These are phyloP conservation scores for Starmerella khaoyaiensis DNA, from an alignment of 805 yeast genomes.

Conservation along the genomic window DNA sequence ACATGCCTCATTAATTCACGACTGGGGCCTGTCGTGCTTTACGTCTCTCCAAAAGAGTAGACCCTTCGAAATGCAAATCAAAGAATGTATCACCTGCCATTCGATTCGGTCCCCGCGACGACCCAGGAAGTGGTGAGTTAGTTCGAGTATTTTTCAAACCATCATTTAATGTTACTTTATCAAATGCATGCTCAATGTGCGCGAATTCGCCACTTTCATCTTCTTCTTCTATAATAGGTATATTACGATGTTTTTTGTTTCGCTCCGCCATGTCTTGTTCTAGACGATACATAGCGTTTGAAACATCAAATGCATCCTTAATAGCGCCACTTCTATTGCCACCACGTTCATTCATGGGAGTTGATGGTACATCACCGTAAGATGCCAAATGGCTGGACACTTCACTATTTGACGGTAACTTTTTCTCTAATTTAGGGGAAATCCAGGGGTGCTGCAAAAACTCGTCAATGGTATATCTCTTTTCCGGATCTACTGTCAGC, in stretches of 20 bases:
- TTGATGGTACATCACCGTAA: conserved; percentile 8
- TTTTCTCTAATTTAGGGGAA: conserved; percentile 23
- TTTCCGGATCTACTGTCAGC: conserved; percentile 56
- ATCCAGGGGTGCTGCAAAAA: conserved; percentile 72
- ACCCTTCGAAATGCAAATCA: conserved; percentile 50
- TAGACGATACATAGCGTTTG: conserved; percentile 73
- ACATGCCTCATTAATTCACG: conserved; percentile 3
- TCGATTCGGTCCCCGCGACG: conserved; percentile 17
- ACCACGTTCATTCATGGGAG: conserved; percentile 18
- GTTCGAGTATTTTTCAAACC: neutral
- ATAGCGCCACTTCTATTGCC: conserved; percentile 40
- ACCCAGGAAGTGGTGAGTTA: conserved; percentile 11
- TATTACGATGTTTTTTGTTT: conserved; percentile 17
- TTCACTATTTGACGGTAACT: conserved; percentile 7
- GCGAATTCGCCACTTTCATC: conserved; percentile 28
- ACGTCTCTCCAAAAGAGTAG: conserved; percentile 45
- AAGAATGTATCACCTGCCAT: conserved; percentile 27
- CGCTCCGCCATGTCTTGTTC: conserved; percentile 45
- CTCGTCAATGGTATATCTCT: conserved; percentile 58
- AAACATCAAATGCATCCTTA: conserved; percentile 75
- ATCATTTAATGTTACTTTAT: conserved; percentile 8
- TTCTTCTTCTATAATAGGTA: conserved; percentile 26
- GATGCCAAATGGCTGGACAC: conserved; percentile 7
- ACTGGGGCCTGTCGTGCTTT: conserved; percentile 17
- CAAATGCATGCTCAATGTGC: conserved; percentile 16